Percentiles rank a stretch among this genome's conserved stretches.
phyloP scores from a whole-genome alignment of 345 rosid genomes.

The Luvunga scandens region DNA sequence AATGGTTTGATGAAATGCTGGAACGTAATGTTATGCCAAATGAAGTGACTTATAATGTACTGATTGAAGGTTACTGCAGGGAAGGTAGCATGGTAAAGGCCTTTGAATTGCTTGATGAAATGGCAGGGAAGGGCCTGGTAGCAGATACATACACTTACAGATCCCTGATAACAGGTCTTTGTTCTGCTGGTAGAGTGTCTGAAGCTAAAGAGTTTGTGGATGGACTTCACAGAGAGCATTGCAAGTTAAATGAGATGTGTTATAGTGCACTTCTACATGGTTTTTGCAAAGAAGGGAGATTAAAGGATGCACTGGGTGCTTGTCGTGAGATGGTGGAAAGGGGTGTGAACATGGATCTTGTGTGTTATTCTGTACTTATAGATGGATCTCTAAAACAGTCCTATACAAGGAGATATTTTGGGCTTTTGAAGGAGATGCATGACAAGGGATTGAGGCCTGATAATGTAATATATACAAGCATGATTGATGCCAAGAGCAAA shows the following conservation, averaged over 20 bases:
- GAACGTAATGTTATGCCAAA: slow-evolving; percentile 56
- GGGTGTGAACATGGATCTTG: slow-evolving; percentile 79
- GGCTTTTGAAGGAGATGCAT: slow-evolving; percentile 68
- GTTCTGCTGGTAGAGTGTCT: slow-evolving; percentile 53
- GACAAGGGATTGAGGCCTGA: slow-evolving; percentile 71
- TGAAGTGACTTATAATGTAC: slow-evolving; percentile 76
- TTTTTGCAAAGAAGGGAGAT: slow-evolving; percentile 76
- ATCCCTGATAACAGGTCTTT: slow-evolving; percentile 76
- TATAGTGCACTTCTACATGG: slow-evolving; percentile 75
- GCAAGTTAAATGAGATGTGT: slow-evolving; percentile 76
- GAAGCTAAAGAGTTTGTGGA: slow-evolving; percentile 77
- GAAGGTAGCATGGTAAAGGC: slow-evolving; percentile 57
- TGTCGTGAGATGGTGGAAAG: slow-evolving; percentile 69
- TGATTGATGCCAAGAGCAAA: slow-evolving; percentile 80
- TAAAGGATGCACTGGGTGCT: slow-evolving; percentile 59
- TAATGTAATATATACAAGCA: slow-evolving; percentile 65
- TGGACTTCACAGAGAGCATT: slow-evolving; percentile 51
- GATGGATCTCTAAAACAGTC: slow-evolving; percentile 65
- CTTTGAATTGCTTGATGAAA: slow-evolving; percentile 59
- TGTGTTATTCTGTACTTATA: slow-evolving; percentile 77
- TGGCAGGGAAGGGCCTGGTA: slow-evolving; percentile 63
- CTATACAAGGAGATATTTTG: slow-evolving; percentile 42
- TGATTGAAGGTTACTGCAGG: slow-evolving; percentile 74
- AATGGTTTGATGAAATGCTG: slow-evolving; percentile 62
- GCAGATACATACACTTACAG: slow-evolving; percentile 87